phyloP scores from a whole-genome alignment of 2,329 filamentous ascomycete species.

The Sclerotinia minor region DNA sequence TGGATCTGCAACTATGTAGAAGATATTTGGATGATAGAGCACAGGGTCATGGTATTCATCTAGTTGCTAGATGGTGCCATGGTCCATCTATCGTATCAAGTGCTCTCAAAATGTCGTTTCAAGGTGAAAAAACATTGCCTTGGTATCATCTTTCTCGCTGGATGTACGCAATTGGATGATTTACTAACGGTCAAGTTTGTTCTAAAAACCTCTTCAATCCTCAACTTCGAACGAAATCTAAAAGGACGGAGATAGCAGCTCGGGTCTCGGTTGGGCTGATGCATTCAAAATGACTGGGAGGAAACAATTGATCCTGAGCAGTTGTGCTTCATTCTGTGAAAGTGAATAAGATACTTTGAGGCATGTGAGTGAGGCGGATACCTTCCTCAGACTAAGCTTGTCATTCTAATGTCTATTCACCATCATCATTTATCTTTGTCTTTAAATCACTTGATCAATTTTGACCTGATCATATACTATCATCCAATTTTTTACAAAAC shows the following conservation, averaged over 20 bases:
- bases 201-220: too few species aligned
- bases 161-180: too few species aligned
- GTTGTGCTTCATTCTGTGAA: constrained; percentile 1
- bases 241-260: background rate
- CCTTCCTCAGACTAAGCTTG: background rate
- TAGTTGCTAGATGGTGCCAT: too few species aligned
- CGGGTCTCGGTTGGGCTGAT: too few species aligned
- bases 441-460: background rate
- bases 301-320: background rate
- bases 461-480: background rate
- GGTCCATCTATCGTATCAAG: too few species aligned
- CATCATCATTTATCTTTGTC: background rate
- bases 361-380: background rate
- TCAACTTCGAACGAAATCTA: background rate
- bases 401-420: too few species aligned
- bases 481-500: background rate
- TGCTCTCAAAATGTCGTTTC: background rate
- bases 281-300: too few species aligned
- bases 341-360: background rate
- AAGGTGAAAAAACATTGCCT: background rate
- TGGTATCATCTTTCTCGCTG: too few species aligned
- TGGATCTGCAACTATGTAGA: background rate
- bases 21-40: background rate
- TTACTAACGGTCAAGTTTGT: background rate
- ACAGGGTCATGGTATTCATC: background rate